Base-by-base conservation (phyloP, 2,329 filamentous ascomycete genomes). In the Aspergillus ochraceoroseus region DNA sequence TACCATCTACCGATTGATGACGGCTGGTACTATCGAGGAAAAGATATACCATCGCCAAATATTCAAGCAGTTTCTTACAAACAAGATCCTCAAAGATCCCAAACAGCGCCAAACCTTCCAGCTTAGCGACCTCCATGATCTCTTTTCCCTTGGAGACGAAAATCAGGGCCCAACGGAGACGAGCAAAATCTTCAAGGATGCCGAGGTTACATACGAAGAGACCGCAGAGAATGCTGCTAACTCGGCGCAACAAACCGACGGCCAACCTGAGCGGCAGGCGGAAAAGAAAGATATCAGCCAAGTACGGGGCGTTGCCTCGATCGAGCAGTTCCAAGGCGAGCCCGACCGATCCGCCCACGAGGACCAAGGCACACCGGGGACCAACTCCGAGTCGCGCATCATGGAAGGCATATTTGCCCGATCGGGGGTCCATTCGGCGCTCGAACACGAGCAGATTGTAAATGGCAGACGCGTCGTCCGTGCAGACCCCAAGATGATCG, bases 31-130 rank as follows among this genome's bases (percentile, higher is more conserved):
- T 0, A 98, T 98, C 15, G 92, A 98, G 60, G 92, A 98, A 65
- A 98, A 98, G 70, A 98, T 98, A 19, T 98, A 96, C 49, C 90
- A 98, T 63, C 84, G 94, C 11, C 92, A 98, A 59, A 92, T 98
- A 35, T 98, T 94, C 73, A 98, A 98, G 65, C 90, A 96, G 55
- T 95, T 96, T 59, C 74, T 98, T 47, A 92, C 88, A 3, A 95
- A 96, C 68, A 96, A 96, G 63, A 89, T 98, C 5, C 66, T 98
- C 35, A 89, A 85, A 53, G 90, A 98, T 55, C 88, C 92, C 0
- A 95, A 94, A 57, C 89, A 96, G 63, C 81, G 87, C 14, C 87
- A 92, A 50, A 88, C 84, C 0, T 95, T 96, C 62, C 87, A 94
- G 43, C 74, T 94, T 55, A 85, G 83, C 43, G 89, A 96, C 56